A percentile compares a stretch with the other conserved stretches of the same genome.
phyloP scores from a whole-genome alignment of 768 basidiomycete species.

The Lactarius hengduanensis region DNA sequence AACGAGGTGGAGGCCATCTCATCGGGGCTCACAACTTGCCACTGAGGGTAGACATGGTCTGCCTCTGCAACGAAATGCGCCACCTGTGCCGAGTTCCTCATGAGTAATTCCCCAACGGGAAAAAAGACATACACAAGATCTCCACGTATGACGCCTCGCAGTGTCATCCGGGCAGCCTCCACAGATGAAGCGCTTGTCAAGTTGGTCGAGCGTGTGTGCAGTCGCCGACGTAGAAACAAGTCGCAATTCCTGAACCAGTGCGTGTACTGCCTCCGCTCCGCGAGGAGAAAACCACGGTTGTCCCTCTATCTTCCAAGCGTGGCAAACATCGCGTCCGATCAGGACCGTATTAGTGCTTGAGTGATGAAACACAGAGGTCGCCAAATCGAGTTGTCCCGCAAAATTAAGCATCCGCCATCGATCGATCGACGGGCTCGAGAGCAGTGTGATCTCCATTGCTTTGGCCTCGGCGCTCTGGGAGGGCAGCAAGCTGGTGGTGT shows the following conservation, averaged over 20 bases:
- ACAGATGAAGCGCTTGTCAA: slow-evolving; percentile 14
- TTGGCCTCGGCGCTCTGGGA: background rate
- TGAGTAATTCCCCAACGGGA: background rate
- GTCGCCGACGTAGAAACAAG: slow-evolving; percentile 10
- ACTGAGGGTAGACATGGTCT: slow-evolving; percentile 9
- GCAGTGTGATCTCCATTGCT: slow-evolving; percentile 7
- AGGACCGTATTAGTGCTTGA: background rate
- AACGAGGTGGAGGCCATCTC: background rate
- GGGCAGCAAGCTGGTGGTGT: slow-evolving; percentile 3
- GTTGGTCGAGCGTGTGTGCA: slow-evolving; percentile 6
- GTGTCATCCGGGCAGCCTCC: background rate
- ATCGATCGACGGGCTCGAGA: slow-evolving; percentile 19
- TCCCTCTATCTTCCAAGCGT: slow-evolving; percentile 21
- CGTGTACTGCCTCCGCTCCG: slow-evolving; percentile 14
- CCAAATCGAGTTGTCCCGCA: slow-evolving; percentile 24
- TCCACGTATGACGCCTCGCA: slow-evolving; percentile 1
- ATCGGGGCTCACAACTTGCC: background rate
- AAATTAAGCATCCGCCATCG: slow-evolving; percentile 7
- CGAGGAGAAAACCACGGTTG: slow-evolving; percentile 3
- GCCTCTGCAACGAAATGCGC: slow-evolving; percentile 6
- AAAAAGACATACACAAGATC: slow-evolving; percentile 17
- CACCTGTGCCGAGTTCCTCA: slow-evolving; percentile 10
- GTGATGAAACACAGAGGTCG: slow-evolving; percentile 19
- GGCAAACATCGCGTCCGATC: slow-evolving; percentile 26
- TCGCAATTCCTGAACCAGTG: slow-evolving; percentile 4